Conservation (phyloP, 2,329 filamentous ascomycete genomes). For the Endocalyx cinctus region DNA sequence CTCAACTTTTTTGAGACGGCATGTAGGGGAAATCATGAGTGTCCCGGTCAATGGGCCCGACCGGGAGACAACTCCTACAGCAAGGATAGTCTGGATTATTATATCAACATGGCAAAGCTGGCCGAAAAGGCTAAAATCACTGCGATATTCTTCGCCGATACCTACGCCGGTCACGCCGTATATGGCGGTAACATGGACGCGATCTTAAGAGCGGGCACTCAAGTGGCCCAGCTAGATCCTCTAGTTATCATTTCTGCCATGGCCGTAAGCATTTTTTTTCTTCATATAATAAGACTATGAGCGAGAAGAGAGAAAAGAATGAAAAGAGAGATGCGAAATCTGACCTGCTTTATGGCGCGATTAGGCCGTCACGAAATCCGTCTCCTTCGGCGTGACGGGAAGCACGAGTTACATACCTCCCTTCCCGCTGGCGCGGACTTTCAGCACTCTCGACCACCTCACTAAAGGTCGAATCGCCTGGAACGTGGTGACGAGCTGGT, state of each 20-base stretch:
- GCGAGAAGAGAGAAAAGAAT: slow-evolving; percentile 25
- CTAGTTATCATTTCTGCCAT: slow-evolving; percentile 6
- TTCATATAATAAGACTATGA: no score
- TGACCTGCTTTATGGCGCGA: no score
- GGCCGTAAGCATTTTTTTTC: slow-evolving; percentile 1
- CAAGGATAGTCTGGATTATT: slow-evolving; percentile 5
- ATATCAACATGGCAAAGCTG: slow-evolving; percentile 5
- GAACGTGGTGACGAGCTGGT: slow-evolving; percentile 48
- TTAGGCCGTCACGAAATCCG: slow-evolving; percentile 36
- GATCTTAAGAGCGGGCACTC: slow-evolving; percentile 1
- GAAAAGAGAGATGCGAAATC: background rate
- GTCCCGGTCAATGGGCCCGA: slow-evolving; percentile 3
- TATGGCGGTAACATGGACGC: slow-evolving; percentile 6
- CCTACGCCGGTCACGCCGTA: slow-evolving; percentile 4
- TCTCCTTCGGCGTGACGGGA: slow-evolving; percentile 33
- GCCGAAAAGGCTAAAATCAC: slow-evolving; percentile 3
- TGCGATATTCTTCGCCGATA: slow-evolving; percentile 6
- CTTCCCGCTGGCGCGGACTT: slow-evolving; percentile 27
- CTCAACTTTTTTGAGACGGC: slow-evolving; percentile 6
- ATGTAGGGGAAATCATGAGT: slow-evolving; percentile 6
- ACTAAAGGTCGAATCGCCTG: slow-evolving; percentile 34
- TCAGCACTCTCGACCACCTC: slow-evolving; percentile 31
- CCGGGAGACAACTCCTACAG: slow-evolving; percentile 3
- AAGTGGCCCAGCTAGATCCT: slow-evolving; percentile 7
- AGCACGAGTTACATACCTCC: slow-evolving; percentile 33